A percentile compares a stretch with the other conserved stretches of the same genome.
phyloP scores from a whole-genome alignment of 192 early-diverging fungal species.

The Coemansia biformis region DNA sequence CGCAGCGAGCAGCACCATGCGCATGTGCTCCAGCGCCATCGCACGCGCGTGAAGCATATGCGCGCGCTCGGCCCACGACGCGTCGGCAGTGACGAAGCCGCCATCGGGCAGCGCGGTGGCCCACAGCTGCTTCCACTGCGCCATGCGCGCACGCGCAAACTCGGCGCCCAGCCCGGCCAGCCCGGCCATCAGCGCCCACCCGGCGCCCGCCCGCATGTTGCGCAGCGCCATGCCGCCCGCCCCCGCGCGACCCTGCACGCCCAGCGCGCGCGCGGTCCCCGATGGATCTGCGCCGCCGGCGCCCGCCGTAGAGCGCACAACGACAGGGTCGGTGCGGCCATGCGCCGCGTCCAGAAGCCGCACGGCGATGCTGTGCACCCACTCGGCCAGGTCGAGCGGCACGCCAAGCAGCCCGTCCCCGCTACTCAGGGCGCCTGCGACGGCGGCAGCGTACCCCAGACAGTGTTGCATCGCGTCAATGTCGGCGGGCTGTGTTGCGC shows the following conservation, averaged over 20 bases:
- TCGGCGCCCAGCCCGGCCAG: conserved; percentile 8
- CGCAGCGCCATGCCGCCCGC: conserved; percentile 3
- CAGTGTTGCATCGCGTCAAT: conserved; percentile 50
- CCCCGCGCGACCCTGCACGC: neutral
- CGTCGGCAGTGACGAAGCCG: conserved; percentile 29
- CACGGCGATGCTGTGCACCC: conserved; percentile 69
- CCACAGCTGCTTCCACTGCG: conserved; percentile 32
- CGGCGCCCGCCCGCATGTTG: conserved; percentile 27
- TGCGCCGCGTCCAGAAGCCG: conserved; percentile 64
- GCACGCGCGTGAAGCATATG: conserved; percentile 21
- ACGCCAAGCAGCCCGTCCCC: conserved; percentile 3
- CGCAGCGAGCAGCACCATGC: conserved; percentile 3
- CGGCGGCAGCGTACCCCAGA: conserved; percentile 59
- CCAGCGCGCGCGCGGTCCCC: conserved; percentile 1
- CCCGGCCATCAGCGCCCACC: conserved; percentile 32
- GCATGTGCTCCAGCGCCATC: conserved; percentile 27
- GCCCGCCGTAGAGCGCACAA: no score
- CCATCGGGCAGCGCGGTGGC: conserved; percentile 21
- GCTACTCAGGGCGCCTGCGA: conserved; percentile 58
- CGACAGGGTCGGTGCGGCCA: conserved; percentile 15
- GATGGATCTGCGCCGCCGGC: no score
- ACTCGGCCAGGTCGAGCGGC: conserved; percentile 73
- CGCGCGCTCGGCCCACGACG: conserved; percentile 22
- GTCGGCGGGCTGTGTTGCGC: conserved; percentile 43
- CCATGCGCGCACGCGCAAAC: conserved; percentile 4